Percentiles rank a stretch among this genome's conserved stretches.
Evolutionary conservation across 78 protist species (phyloP).

Genomic region (Guillardia theta): DNA sequence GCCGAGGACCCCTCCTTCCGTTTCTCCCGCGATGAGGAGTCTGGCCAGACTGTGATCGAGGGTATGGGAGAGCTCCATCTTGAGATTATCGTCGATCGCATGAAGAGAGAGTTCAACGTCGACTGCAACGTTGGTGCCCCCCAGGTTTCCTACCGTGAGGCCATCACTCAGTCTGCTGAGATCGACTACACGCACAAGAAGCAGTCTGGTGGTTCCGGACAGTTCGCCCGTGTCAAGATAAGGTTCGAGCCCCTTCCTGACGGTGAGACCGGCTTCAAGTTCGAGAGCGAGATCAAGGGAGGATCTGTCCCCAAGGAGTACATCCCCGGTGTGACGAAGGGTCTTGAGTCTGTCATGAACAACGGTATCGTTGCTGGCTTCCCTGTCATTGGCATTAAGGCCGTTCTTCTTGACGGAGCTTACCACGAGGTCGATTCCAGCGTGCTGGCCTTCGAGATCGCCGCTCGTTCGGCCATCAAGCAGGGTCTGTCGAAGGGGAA

Average conservation of each 20-base stretch:
- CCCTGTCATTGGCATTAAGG: slow-evolving; percentile 81
- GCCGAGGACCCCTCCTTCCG: slow-evolving; percentile 92
- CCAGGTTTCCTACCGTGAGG: slow-evolving; percentile 86
- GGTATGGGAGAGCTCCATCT: slow-evolving; percentile 53
- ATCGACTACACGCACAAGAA: slow-evolving; percentile 89
- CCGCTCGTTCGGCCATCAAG: slow-evolving; percentile 71
- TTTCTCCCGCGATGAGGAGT: slow-evolving; percentile 75
- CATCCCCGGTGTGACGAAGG: slow-evolving; percentile 74
- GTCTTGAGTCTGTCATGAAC: slow-evolving; percentile 54
- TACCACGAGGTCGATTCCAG: slow-evolving; percentile 75
- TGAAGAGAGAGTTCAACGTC: slow-evolving; percentile 54
- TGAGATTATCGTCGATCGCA: slow-evolving; percentile 83
- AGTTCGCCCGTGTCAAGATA: slow-evolving; percentile 80
- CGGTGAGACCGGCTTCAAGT: slow-evolving; percentile 52
- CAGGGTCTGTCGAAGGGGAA: slow-evolving; percentile 7
- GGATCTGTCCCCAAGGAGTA: slow-evolving; percentile 82
- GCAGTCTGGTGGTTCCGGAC: slow-evolving; percentile 96
- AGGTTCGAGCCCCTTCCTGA: slow-evolving; percentile 71
- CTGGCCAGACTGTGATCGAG: slow-evolving; percentile 71
- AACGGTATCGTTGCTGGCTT: slow-evolving; percentile 83
- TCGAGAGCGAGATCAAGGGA: slow-evolving; percentile 75
- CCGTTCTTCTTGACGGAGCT: slow-evolving; percentile 74
- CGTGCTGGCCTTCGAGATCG: slow-evolving; percentile 89
- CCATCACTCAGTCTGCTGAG: slow-evolving; percentile 32
- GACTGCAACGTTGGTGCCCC: slow-evolving; percentile 80